phyloP scores from a whole-genome alignment of 2,329 filamentous ascomycete genomes.

The Pseudogymnoascus sp. region DNA sequence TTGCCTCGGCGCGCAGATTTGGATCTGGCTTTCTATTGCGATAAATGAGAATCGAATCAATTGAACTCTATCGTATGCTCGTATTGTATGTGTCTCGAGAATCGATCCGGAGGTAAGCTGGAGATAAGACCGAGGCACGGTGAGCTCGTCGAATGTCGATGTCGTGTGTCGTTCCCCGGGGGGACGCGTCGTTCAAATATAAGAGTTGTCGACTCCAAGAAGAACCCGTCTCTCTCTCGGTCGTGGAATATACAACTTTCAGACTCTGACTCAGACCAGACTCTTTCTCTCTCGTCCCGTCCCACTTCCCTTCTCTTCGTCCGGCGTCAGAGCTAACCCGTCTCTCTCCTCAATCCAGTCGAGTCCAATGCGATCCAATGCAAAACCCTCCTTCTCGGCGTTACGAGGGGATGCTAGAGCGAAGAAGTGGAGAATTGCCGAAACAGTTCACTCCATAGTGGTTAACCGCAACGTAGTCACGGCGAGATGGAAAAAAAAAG shows the following conservation, averaged over 20 bases:
- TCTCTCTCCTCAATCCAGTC: neutral
- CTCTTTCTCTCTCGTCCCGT: neutral
- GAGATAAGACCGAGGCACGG: too few species aligned
- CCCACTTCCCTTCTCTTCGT: neutral
- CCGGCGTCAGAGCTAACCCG: neutral
- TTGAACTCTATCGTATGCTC: neutral
- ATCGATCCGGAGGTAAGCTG: neutral
- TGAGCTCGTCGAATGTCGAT: neutral
- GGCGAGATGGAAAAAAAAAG: neutral
- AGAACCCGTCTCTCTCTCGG: neutral
- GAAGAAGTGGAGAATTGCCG: neutral
- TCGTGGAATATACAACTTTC: neutral
- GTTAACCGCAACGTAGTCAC: neutral
- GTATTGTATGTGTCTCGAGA: neutral
- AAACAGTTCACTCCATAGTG: neutral
- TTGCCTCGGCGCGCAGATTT: neutral
- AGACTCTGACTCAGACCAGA: neutral
- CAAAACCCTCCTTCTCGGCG: neutral
- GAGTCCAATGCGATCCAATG: neutral
- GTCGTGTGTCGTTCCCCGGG: neutral
- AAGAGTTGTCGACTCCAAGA: neutral
- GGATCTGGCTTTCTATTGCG: neutral
- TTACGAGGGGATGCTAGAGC: neutral
- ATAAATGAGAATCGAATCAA: neutral
- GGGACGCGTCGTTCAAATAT: neutral